Conservation (phyloP, 495 filamentous ascomycete genomes). For the Penicillium robsamsonii region DNA sequence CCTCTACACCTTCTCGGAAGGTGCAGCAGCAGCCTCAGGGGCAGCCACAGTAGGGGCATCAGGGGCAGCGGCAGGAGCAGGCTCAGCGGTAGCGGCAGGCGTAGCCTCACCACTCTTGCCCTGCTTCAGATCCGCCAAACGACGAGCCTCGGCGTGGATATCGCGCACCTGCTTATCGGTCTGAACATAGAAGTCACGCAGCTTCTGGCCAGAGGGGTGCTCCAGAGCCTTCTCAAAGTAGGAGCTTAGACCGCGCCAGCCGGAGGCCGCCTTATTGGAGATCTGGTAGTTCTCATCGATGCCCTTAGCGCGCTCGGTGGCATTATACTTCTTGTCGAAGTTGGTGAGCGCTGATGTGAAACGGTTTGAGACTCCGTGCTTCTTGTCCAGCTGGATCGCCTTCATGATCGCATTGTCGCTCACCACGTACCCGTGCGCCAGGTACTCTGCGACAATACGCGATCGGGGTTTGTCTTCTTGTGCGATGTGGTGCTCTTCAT, state of each 20-base stretch:
- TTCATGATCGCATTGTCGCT: constrained; percentile 80
- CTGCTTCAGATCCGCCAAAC: constrained; percentile 84
- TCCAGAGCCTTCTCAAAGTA: constrained; percentile 92
- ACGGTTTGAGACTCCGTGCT: constrained; percentile 76
- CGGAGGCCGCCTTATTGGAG: constrained; percentile 58
- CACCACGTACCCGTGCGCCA: constrained; percentile 88
- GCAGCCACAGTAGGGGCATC: constrained; percentile 17
- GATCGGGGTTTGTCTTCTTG: constrained; percentile 95
- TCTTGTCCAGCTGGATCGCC: constrained; percentile 84
- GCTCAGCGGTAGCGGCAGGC: constrained; percentile 24
- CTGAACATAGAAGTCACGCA: constrained; percentile 81
- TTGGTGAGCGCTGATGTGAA: constrained; percentile 71
- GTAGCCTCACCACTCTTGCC: constrained; percentile 51
- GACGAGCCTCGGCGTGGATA: constrained; percentile 84
- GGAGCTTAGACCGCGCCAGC: constrained; percentile 64
- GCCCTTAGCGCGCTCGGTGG: constrained; percentile 71
- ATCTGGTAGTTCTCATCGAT: constrained; percentile 76
- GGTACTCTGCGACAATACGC: constrained; percentile 92
- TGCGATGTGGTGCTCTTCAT: constrained; percentile 64
- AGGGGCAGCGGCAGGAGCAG: constrained; percentile 17
- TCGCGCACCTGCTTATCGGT: constrained; percentile 84
- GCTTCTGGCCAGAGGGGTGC: constrained; percentile 80
- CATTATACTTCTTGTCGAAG: constrained; percentile 80
- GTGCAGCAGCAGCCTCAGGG: constrained; percentile 24
- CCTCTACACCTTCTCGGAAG: constrained; percentile 32